Evolutionary conservation across 2,329 filamentous ascomycete species (phyloP).

Genomic region (Scorias spongiosa): DNA sequence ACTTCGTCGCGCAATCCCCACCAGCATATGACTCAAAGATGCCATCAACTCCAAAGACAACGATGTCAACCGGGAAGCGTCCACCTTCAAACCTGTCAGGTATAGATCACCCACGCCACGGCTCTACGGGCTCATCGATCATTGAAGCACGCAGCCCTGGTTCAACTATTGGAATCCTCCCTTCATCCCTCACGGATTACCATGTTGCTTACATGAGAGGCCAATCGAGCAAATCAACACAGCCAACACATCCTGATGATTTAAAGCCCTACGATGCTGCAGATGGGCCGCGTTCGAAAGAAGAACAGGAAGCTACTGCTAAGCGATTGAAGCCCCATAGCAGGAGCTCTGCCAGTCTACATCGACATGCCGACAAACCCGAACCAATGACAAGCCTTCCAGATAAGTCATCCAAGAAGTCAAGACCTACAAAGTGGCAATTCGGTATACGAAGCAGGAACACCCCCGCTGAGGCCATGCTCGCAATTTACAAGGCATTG

Average conservation of each 20-base stretch:
- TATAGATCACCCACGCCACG: slow-evolving; percentile 28
- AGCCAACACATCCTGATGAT: slow-evolving; percentile 12
- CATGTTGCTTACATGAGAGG: slow-evolving; percentile 83
- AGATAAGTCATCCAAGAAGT: slow-evolving; percentile 40
- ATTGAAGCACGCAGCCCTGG: slow-evolving; percentile 28
- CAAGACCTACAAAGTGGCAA: slow-evolving; percentile 83
- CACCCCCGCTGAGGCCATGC: slow-evolving; percentile 80
- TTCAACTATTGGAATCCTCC: slow-evolving; percentile 81
- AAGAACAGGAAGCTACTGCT: slow-evolving; percentile 66
- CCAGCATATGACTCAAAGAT: slow-evolving; percentile 31
- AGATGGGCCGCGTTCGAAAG: slow-evolving; percentile 33
- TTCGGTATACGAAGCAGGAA: slow-evolving; percentile 94
- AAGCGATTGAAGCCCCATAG: slow-evolving; percentile 76
- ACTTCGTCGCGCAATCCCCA: slow-evolving; percentile 41
- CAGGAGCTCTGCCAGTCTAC: slow-evolving; percentile 34
- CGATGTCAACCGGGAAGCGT: slow-evolving; percentile 1
- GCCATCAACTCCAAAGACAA: slow-evolving; percentile 6
- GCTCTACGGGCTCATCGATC: slow-evolving; percentile 26
- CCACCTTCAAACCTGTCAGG: slow-evolving; percentile 7
- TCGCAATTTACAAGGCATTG: slow-evolving; percentile 88
- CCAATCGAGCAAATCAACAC: slow-evolving; percentile 23
- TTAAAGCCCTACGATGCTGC: slow-evolving; percentile 6
- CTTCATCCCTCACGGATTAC: slow-evolving; percentile 78
- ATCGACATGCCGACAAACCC: slow-evolving; percentile 26
- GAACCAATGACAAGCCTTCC: slow-evolving; percentile 42